phyloP scores from a whole-genome alignment of 2,329 filamentous ascomycete species.

The Zasmidium angulare region DNA sequence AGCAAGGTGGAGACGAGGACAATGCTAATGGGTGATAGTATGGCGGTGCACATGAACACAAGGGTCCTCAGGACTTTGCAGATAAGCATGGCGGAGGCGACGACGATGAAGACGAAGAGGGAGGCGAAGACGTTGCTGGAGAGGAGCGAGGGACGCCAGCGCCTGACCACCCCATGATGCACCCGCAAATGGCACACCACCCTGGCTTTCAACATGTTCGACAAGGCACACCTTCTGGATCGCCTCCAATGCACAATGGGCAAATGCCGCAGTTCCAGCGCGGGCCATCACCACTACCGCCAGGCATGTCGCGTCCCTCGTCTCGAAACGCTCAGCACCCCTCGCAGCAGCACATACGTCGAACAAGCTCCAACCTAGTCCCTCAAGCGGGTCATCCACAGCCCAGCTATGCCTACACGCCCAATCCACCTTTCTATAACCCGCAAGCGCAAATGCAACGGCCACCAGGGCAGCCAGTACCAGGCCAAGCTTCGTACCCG shows the following conservation, averaged over 20 bases:
- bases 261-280: constrained; percentile 66
- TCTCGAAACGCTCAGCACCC: constrained; percentile 71
- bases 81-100: constrained; percentile 70
- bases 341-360: constrained; percentile 65
- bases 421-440: constrained; percentile 83
- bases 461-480: constrained; percentile 27
- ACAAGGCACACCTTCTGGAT: constrained; percentile 79
- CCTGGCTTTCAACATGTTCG: constrained; percentile 76
- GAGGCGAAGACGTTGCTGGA: constrained; percentile 50
- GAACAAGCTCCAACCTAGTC: constrained; percentile 71
- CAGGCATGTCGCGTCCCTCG: constrained; percentile 70
- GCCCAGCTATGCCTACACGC: constrained; percentile 74
- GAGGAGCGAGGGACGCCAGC: constrained; percentile 64
- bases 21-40: constrained; percentile 58
- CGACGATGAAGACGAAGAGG: constrained; percentile 78
- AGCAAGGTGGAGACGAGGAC: constrained; percentile 8
- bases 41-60: constrained; percentile 90
- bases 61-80: constrained; percentile 88
- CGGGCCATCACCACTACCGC: constrained; percentile 79
- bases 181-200: constrained; percentile 48
- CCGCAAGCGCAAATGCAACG: constrained; percentile 46
- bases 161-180: constrained; percentile 60
- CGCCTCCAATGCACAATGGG: constrained; percentile 81
- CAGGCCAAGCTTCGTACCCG: constrained; percentile 28
- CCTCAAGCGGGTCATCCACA: constrained; percentile 57